Conservation (phyloP, 768 basidiomycete genomes). For the Boletus pseudopeckii region DNA sequence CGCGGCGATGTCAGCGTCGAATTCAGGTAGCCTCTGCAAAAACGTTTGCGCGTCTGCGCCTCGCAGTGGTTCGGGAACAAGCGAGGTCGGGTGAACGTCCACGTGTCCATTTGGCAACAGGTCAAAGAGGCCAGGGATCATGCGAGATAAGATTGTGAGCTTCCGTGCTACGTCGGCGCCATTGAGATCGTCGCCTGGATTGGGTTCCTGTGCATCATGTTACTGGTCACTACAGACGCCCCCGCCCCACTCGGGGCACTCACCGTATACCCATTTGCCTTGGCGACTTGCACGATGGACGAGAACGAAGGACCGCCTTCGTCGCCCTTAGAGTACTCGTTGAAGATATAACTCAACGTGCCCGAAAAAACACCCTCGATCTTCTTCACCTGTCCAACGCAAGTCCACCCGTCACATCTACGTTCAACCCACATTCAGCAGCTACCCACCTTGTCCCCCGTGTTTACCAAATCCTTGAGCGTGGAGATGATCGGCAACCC, state of each 20-base stretch:
- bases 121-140: conserved; percentile 50
- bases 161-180: conserved; percentile 97
- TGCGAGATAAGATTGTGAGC: conserved; percentile 89
- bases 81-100: conserved; percentile 77
- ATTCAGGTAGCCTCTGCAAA: conserved; percentile 71
- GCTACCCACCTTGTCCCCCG: conserved; percentile 78
- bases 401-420: not conserved
- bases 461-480: conserved; percentile 85
- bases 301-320: conserved; percentile 77
- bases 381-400: conserved; percentile 58
- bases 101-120: conserved; percentile 72
- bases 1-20: conserved; percentile 74
- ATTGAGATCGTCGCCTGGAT: conserved; percentile 94
- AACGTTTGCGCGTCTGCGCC: conserved; percentile 81
- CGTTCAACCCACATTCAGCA: not conserved
- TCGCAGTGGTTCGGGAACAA: conserved; percentile 76
- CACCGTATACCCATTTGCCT: conserved; percentile 94
- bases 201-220: conserved; percentile 74
- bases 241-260: conserved; percentile 6
- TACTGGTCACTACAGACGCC: not conserved
- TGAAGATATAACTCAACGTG: conserved; percentile 99
- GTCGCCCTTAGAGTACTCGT: conserved; percentile 79
- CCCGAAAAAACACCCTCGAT: conserved; percentile 98
- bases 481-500: conserved; percentile 91
- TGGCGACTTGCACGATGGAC: conserved; percentile 81